phyloP scores from a whole-genome alignment of 495 filamentous ascomycete species.

The Tuber magnatum region DNA sequence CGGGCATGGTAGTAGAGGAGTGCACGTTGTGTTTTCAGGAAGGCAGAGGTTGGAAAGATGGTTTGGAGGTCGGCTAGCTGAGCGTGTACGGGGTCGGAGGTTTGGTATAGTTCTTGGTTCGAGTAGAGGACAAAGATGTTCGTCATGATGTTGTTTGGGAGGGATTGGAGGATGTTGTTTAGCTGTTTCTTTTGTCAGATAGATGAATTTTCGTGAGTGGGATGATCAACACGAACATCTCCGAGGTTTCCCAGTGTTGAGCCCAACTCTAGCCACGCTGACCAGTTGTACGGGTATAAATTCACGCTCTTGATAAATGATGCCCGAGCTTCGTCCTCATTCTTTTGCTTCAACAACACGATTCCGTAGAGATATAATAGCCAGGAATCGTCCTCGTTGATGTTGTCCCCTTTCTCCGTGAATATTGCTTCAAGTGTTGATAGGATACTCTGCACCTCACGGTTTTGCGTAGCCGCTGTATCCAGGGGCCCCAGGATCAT shows the following conservation, averaged over 20 bases:
- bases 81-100: constrained; percentile 61
- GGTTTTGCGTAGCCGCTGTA: constrained; percentile 71
- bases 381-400: constrained; percentile 69
- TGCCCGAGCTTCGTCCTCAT: constrained; percentile 69
- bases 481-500: constrained; percentile 95
- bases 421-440: constrained; percentile 75
- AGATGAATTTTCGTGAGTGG: not conserved
- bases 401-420: constrained; percentile 52
- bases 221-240: constrained; percentile 55
- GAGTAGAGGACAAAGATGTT: constrained; percentile 87
- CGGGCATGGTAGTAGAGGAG: constrained; percentile 89
- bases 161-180: constrained; percentile 51
- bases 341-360: constrained; percentile 81
- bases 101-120: constrained; percentile 84
- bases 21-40: constrained; percentile 81
- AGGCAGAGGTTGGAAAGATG: constrained; percentile 79
- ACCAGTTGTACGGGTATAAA: constrained; percentile 88
- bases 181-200: constrained; percentile 45
- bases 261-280: constrained; percentile 83
- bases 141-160: constrained; percentile 87
- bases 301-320: constrained; percentile 81
- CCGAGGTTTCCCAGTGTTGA: constrained; percentile 69
- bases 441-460: constrained; percentile 66
- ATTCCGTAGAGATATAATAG: constrained; percentile 94
- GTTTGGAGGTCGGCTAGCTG: constrained; percentile 66